Evolutionary conservation across 805 yeast genomes (phyloP), one percentile per base, ranked within the genome.

Genomic region (Deakozyma indianensis): DNA sequence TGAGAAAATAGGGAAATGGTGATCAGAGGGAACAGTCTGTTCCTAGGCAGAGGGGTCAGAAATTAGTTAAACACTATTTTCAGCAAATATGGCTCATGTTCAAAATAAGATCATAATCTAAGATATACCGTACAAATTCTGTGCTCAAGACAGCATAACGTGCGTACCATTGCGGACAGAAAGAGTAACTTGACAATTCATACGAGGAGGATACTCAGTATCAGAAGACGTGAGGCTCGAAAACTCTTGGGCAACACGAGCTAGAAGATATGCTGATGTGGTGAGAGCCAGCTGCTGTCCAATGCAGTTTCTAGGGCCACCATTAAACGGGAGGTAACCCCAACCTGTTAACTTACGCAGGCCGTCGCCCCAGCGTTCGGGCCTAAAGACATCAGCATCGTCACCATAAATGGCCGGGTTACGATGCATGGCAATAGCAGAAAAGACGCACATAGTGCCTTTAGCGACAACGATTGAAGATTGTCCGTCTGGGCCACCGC

Each of bases 251-350:
- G 59, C 53, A 29, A 70, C 52, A 48, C 73, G 63, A 4, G 62
- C 65, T 22, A 71, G 48, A 1, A 67, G 59, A 48, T 69, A 66
- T 3, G 67, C 56, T 4, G 71, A 66, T 52, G 70, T 74, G 18
- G 72, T 67, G 29, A 68, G 62, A 7, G 73, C 74, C 59, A 68
- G 68, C 50, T 69, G 73, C 54, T 69, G 74, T 20, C 73, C 74
- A 45, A 68, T 56, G 51, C 73, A 69, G 43, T 68, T 66, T 48
- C 74, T 55, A 35, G 73, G 73, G 15, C 74, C 74, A 35, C 73
- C 74, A 49, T 67, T 67, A 55, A 68, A 68, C 29, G 73, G 72
- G 23, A 63, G 53, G 46, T 59, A 67, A n/a, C 66, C 66, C 73
- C 73, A 69, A 7, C 70, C 64, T 38, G 60, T 55, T 49, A 47